phyloP scores from a whole-genome alignment of 345 rosid genomes.

The Bruguiera gymnorhiza region DNA sequence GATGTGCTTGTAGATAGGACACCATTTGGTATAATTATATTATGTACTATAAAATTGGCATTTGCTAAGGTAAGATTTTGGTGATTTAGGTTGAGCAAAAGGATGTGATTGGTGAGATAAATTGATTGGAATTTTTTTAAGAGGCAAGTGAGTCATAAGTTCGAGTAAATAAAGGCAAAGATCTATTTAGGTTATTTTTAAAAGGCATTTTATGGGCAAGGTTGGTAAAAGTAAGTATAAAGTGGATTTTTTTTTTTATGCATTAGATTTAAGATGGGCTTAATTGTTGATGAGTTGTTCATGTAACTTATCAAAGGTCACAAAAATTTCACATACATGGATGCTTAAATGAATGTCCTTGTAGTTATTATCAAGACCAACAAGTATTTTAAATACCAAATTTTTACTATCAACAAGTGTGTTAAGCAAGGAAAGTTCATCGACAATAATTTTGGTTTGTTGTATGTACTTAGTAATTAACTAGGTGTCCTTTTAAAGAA shows the following conservation, averaged over 20 bases:
- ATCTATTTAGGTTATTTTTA: too few relatives aligned
- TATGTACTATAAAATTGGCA: too few relatives aligned
- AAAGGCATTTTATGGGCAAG: neutral
- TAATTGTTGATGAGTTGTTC: neutral
- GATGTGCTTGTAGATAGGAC: too few relatives aligned
- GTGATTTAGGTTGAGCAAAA: too few relatives aligned
- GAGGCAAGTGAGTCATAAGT: rapidly evolving
- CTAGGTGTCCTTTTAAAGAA: neutral
- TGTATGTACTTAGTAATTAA: neutral
- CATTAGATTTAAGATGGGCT: neutral
- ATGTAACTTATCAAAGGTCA: neutral
- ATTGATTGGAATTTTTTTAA: too few relatives aligned
- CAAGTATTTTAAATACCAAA: neutral
- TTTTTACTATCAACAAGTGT: neutral
- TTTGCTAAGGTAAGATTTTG: too few relatives aligned
- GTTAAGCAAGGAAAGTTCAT: neutral
- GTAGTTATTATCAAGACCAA: neutral
- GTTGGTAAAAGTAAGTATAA: neutral
- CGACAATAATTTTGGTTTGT: neutral
- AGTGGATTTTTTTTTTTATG: neutral
- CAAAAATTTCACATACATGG: neutral
- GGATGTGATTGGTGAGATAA: too few relatives aligned
- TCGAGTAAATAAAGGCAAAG: too few relatives aligned
- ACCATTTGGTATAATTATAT: too few relatives aligned
- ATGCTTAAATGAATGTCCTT: neutral